Percentiles rank a stretch among this genome's conserved stretches.
phyloP scores from a whole-genome alignment of 148 eudicot genomes.

The Linanthus parryae region DNA sequence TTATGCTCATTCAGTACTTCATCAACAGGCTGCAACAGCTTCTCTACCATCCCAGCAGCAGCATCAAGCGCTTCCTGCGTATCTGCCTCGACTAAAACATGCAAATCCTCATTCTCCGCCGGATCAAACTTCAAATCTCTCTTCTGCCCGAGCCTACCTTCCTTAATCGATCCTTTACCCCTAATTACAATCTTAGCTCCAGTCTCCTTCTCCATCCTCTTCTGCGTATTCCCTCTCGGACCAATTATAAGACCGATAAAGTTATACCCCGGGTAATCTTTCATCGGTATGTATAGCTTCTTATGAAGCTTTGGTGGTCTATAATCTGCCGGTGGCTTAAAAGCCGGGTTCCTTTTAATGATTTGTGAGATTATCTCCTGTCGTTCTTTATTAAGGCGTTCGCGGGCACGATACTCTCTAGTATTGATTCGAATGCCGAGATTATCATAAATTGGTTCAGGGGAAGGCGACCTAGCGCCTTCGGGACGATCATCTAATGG shows the following conservation, averaged over 20 bases:
- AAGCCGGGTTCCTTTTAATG: slow-evolving; percentile 70
- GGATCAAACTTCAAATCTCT: slow-evolving; percentile 69
- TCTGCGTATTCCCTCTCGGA: slow-evolving; percentile 92
- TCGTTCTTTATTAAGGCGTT: slow-evolving; percentile 62
- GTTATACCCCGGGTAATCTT: slow-evolving; percentile 83
- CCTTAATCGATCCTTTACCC: slow-evolving; percentile 83
- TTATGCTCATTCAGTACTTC: slow-evolving; percentile 83
- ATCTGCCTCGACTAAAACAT: slow-evolving; percentile 90
- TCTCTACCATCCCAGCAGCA: slow-evolving; percentile 92
- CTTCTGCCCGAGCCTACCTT: slow-evolving; percentile 71
- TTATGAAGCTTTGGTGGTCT: slow-evolving; percentile 77
- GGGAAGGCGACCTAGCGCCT: slow-evolving; percentile 88
- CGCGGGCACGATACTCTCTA: slow-evolving; percentile 74
- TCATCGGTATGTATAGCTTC: slow-evolving; percentile 86
- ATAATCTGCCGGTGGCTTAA: slow-evolving; percentile 84
- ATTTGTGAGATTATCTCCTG: slow-evolving; percentile 72
- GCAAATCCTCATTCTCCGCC: slow-evolving; percentile 88
- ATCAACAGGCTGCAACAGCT: slow-evolving; percentile 80
- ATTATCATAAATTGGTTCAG: slow-evolving; percentile 78
- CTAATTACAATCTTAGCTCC: slow-evolving; percentile 90
- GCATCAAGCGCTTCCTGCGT: slow-evolving; percentile 77
- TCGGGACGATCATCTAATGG: slow-evolving; percentile 80
- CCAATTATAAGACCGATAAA: slow-evolving; percentile 88
- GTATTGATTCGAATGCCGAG: slow-evolving; percentile 84
- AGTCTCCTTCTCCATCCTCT: slow-evolving; percentile 84